phyloP scores from a whole-genome alignment of 331 rosid genomes.

The Arachis monticola region DNA sequence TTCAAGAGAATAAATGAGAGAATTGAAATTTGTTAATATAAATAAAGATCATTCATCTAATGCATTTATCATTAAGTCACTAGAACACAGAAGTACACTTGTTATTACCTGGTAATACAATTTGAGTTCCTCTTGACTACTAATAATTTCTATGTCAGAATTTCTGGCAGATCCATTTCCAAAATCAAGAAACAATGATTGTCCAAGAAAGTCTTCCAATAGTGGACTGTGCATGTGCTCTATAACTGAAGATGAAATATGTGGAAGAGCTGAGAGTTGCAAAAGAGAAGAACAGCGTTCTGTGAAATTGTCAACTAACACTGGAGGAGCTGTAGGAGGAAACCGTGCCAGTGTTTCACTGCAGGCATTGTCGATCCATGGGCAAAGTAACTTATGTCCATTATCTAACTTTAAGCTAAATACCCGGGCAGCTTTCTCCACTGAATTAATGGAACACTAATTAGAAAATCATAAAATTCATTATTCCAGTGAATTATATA shows the following conservation, averaged over 20 bases:
- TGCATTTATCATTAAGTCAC: slow-evolving; percentile 7
- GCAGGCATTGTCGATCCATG: slow-evolving; percentile 91
- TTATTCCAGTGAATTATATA: neutral
- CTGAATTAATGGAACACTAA: slow-evolving; percentile 50
- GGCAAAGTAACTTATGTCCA: slow-evolving; percentile 94
- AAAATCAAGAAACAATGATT: slow-evolving; percentile 51
- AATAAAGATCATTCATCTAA: slow-evolving; percentile 14
- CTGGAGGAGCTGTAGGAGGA: slow-evolving; percentile 75
- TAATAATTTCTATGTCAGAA: slow-evolving; percentile 50
- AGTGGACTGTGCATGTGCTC: slow-evolving; percentile 59
- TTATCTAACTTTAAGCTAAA: slow-evolving; percentile 88
- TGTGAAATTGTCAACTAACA: slow-evolving; percentile 67
- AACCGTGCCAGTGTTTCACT: slow-evolving; percentile 75
- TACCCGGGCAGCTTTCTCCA: slow-evolving; percentile 93
- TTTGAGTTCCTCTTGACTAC: slow-evolving; percentile 57
- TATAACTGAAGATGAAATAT: slow-evolving; percentile 63
- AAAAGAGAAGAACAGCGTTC: slow-evolving; percentile 64
- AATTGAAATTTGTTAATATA: slow-evolving; percentile 4
- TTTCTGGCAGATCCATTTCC: slow-evolving; percentile 49
- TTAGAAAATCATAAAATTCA: slow-evolving; percentile 36
- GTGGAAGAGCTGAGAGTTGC: slow-evolving; percentile 76
- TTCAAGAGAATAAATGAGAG: slow-evolving; percentile 16
- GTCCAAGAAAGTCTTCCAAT: slow-evolving; percentile 69
- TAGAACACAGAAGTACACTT: slow-evolving; percentile 23
- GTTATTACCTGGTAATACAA: slow-evolving; percentile 71